Conservation (phyloP, 2,329 filamentous ascomycete genomes). For the Hypoxylon sp. region DNA sequence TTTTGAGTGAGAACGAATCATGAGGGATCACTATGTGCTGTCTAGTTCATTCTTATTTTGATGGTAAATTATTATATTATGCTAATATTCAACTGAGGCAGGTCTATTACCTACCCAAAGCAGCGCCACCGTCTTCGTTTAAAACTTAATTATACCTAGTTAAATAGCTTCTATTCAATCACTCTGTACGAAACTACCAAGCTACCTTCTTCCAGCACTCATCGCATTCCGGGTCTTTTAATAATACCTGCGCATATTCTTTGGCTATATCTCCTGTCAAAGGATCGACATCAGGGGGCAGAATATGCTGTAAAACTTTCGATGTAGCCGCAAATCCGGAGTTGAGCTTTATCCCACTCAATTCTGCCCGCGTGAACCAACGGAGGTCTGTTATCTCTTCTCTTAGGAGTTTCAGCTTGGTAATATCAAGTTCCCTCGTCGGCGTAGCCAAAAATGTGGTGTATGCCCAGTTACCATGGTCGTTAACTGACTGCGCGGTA, state of each 20-base stretch:
- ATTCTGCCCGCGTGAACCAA: conserved; percentile 10
- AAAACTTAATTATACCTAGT: too few relatives aligned
- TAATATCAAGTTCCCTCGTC: background rate
- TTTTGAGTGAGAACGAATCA: background rate
- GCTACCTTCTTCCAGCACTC: too few relatives aligned
- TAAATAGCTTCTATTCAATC: too few relatives aligned
- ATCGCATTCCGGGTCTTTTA: too few relatives aligned
- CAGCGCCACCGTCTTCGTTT: too few relatives aligned
- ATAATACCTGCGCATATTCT: background rate
- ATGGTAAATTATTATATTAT: too few relatives aligned
- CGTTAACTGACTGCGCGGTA: background rate
- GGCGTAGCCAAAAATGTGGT: conserved; percentile 8
- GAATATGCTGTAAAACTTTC: background rate
- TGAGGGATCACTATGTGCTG: background rate
- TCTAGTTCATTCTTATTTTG: too few relatives aligned
- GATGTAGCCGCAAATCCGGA: background rate
- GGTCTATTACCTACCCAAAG: too few relatives aligned
- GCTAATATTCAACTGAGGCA: too few relatives aligned
- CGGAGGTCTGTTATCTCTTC: background rate
- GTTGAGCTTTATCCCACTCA: background rate
- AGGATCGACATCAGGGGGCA: background rate
- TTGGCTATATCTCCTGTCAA: background rate
- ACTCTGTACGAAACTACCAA: too few relatives aligned
- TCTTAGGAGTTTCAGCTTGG: background rate
- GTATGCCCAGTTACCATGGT: conserved; percentile 25